phyloP scores from a whole-genome alignment of 2,329 filamentous ascomycete species.

The Zymoseptoria passerinii region DNA sequence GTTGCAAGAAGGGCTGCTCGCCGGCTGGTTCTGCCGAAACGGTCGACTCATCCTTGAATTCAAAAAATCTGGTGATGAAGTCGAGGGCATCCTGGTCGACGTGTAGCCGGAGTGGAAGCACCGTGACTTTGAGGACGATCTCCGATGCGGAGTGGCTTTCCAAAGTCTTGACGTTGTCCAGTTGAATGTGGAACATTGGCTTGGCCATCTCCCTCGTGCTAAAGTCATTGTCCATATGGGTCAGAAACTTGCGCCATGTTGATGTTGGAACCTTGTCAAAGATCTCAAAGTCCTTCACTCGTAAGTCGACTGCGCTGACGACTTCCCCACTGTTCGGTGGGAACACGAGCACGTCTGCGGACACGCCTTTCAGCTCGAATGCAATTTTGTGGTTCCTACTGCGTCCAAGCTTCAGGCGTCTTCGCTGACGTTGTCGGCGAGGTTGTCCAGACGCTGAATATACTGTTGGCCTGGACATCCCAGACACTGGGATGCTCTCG shows the following conservation, averaged over 20 bases:
- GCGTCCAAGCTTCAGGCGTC: constrained; percentile 62
- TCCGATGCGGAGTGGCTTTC: constrained; percentile 80
- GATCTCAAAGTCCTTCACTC: constrained; percentile 74
- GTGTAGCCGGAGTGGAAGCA: constrained; percentile 81
- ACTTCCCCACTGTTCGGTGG: constrained; percentile 70
- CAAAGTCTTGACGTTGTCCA: constrained; percentile 80
- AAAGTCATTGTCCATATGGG: constrained; percentile 82
- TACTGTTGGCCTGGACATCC: constrained; percentile 50
- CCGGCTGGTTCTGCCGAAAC: constrained; percentile 41
- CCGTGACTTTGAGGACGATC: constrained; percentile 59
- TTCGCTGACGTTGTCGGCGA: constrained; percentile 18
- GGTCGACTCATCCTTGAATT: constrained; percentile 77
- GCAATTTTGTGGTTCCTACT: constrained; percentile 93
- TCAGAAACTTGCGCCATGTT: constrained; percentile 97
- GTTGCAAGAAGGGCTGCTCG: constrained; percentile 65
- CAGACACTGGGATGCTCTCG: constrained; percentile 72
- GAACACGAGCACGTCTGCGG: constrained; percentile 73
- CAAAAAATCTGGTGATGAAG: constrained; percentile 94
- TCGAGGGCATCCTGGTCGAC: constrained; percentile 96
- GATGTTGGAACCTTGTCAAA: constrained; percentile 92
- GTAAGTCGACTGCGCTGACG: constrained; percentile 76
- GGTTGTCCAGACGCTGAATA: constrained; percentile 25
- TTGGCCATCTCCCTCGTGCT: constrained; percentile 69
- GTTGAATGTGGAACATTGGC: constrained; percentile 82
- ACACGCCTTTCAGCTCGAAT: constrained; percentile 80